A percentile compares a stretch with the other conserved stretches of the same genome.
Conservation (phyloP, 2,329 filamentous ascomycete species). For the Capronia americana region DNA sequence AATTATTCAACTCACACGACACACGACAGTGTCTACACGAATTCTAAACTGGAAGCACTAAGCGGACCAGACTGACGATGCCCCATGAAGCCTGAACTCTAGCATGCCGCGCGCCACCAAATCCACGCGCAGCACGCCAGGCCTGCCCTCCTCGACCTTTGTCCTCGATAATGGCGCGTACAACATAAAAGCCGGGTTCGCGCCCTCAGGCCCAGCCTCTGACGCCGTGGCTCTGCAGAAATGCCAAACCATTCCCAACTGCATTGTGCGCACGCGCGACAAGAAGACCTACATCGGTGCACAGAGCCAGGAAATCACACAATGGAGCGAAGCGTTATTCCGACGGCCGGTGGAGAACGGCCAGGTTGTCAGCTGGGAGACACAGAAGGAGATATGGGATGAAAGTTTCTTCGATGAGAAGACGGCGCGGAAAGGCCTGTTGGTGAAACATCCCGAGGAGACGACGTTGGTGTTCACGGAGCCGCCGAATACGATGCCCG, state of each 20-base stretch:
- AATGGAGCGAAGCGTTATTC: conserved; percentile 88
- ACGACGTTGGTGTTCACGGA: conserved; percentile 87
- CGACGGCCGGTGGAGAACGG: conserved; percentile 91
- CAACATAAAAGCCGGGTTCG: conserved; percentile 88
- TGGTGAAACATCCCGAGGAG: conserved; percentile 68
- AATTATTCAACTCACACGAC: not conserved
- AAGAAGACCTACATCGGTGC: conserved; percentile 79
- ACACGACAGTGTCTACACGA: not conserved
- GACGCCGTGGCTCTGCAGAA: conserved; percentile 49
- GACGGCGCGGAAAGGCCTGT: conserved; percentile 61
- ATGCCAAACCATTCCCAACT: conserved; percentile 82
- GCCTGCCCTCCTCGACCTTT: conserved; percentile 71
- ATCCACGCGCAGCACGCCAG: conserved; percentile 57
- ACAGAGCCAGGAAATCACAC: conserved; percentile 77
- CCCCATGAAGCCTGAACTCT: not conserved
- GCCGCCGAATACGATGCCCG: conserved; percentile 79
- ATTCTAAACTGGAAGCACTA: not conserved
- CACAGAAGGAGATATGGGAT: conserved; percentile 94
- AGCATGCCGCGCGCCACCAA: conserved; percentile 49
- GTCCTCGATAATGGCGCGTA: conserved; percentile 93
- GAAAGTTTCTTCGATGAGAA: conserved; percentile 78
- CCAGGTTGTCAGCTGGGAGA: conserved; percentile 95
- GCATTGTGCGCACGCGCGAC: conserved; percentile 81
- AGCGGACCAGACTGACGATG: not conserved
- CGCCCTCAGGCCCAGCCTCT: conserved; percentile 52